Conservation (phyloP, 768 basidiomycete genomes). For the Kwoniella bestiolae region DNA sequence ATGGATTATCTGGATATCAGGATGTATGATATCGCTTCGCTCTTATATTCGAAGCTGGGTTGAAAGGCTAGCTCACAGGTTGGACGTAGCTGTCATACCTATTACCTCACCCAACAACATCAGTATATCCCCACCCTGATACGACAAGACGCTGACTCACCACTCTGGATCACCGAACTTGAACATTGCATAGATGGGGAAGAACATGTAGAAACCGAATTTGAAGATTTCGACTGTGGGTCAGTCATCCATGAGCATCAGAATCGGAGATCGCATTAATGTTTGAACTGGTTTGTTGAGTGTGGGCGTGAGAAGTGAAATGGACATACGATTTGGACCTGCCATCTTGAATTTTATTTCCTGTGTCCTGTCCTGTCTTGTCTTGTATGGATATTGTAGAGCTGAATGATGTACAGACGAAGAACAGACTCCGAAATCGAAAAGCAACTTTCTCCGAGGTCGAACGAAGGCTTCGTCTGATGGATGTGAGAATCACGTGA, state of each 20-base stretch:
- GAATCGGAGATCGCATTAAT: no score
- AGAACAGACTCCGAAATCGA: no score
- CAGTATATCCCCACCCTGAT: background rate
- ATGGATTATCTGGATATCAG: background rate
- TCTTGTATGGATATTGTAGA: no score
- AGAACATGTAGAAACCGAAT: conserved; percentile 55
- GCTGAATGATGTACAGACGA: no score
- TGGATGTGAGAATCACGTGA: background rate
- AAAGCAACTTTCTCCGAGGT: no score
- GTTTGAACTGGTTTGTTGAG: no score
- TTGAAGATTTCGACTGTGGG: conserved; percentile 54
- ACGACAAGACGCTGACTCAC: conserved; percentile 31
- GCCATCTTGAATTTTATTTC: conserved; percentile 20
- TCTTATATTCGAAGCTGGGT: background rate
- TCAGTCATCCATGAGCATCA: no score
- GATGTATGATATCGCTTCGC: background rate
- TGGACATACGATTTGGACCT: conserved; percentile 26
- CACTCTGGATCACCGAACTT: conserved; percentile 54
- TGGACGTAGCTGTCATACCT: conserved; percentile 47
- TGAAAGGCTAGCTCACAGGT: conserved; percentile 28
- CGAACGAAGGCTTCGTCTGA: background rate
- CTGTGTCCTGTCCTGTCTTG: background rate
- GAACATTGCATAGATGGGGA: conserved; percentile 49
- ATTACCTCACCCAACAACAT: background rate
- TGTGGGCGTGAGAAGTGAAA: background rate